Evolutionary conservation across 2,329 filamentous ascomycete genomes (phyloP).

Genomic region (Diplodia intermedia): DNA sequence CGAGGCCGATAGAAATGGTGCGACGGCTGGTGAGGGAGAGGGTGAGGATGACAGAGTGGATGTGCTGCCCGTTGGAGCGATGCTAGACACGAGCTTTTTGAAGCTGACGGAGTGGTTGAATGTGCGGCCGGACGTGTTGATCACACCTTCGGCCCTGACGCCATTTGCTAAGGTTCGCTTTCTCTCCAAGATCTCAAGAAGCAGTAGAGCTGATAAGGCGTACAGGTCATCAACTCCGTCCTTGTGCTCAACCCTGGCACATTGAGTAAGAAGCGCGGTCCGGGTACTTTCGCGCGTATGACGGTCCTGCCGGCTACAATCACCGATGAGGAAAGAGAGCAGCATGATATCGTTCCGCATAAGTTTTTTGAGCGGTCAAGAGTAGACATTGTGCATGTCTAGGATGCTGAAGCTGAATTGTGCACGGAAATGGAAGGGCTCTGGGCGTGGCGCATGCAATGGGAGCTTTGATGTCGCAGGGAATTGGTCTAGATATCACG

Average conservation of each 20-base stretch:
- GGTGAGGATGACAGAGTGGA: slow-evolving; percentile 42
- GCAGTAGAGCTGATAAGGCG: neutral
- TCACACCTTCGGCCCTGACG: slow-evolving; percentile 81
- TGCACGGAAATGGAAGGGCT: neutral
- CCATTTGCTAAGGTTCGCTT: slow-evolving; percentile 82
- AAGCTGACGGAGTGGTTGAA: slow-evolving; percentile 92
- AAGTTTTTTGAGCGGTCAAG: slow-evolving; percentile 81
- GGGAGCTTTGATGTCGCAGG: neutral
- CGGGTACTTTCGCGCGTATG: slow-evolving; percentile 86
- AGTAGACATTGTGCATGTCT: slow-evolving; percentile 70
- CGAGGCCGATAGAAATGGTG: slow-evolving; percentile 52
- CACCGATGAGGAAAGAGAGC: slow-evolving; percentile 63
- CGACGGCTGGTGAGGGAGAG: slow-evolving; percentile 59
- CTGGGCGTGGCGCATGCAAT: neutral
- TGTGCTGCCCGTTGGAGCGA: slow-evolving; percentile 65
- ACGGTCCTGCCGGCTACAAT: slow-evolving; percentile 71
- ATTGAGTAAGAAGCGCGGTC: slow-evolving; percentile 80
- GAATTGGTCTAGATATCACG: slow-evolving; percentile 8
- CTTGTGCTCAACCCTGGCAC: slow-evolving; percentile 89
- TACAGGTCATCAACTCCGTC: slow-evolving; percentile 86
- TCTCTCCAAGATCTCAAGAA: neutral
- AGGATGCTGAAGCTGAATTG: neutral
- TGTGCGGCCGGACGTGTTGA: slow-evolving; percentile 81
- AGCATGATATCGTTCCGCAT: slow-evolving; percentile 67
- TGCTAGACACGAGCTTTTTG: slow-evolving; percentile 82